These are phyloP conservation scores for Aspergillus viridinutans DNA, from an alignment of 2,329 filamentous ascomycete genomes.

Conservation along the genomic window DNA sequence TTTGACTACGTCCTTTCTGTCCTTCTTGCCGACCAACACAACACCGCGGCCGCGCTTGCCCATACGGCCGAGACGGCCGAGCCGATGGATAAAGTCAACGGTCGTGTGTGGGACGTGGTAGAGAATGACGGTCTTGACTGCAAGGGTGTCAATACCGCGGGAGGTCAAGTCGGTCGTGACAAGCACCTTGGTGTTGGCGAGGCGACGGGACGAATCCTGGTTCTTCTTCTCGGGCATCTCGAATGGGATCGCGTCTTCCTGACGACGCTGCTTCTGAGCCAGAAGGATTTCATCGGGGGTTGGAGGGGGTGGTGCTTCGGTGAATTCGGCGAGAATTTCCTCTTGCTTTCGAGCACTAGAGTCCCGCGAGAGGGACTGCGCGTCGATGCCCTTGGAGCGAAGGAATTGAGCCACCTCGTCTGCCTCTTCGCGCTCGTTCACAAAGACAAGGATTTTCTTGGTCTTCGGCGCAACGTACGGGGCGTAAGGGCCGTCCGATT, in stretches of 20 bases:
- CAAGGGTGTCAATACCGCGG: conserved; percentile 87
- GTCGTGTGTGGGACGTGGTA: conserved; percentile 98
- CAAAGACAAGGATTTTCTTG: conserved; percentile 89
- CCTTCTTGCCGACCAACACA: conserved; percentile 83
- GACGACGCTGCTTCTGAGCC: conserved; percentile 25
- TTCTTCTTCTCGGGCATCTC: conserved; percentile 34
- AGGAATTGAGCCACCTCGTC: conserved; percentile 77
- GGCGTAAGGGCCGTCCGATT: conserved; percentile 28
- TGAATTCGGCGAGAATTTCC: conserved; percentile 75
- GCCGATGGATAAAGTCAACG: conserved; percentile 95
- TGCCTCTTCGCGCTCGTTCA: conserved; percentile 91
- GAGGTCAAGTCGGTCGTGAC: conserved; percentile 93
- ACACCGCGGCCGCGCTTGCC: conserved; percentile 82
- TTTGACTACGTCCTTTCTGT: conserved; percentile 82
- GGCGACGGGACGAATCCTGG: conserved; percentile 40
- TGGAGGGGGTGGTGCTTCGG: conserved; percentile 36
- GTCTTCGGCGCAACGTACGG: conserved; percentile 51
- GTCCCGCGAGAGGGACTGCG: conserved; percentile 79
- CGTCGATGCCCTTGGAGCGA: conserved; percentile 79
- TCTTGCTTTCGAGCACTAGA: conserved; percentile 71
- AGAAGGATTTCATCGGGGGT: conserved; percentile 33
- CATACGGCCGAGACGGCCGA: conserved; percentile 90
- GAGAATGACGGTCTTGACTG: conserved; percentile 84
- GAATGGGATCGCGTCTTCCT: conserved; percentile 39
- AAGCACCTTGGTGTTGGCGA: conserved; percentile 80